Percentiles rank a stretch among this genome's conserved stretches.
Conservation (phyloP, 73 alveolate genomes). For the Paramecium sonneborni region DNA sequence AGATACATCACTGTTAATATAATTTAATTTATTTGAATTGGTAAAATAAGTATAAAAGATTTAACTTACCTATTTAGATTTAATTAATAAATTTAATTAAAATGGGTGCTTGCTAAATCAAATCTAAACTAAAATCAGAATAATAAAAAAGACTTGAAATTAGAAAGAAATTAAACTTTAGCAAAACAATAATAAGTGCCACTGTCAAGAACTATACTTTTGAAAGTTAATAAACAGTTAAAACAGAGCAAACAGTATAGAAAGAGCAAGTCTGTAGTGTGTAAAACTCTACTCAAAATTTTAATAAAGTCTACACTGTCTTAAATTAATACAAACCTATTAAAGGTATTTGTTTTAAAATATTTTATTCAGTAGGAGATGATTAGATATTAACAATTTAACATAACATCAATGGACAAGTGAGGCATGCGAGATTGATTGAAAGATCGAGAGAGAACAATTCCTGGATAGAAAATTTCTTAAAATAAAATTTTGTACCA, state of each 20-base stretch:
- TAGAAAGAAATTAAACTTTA: background rate
- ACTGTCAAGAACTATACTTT: background rate
- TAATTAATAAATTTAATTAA: too few species aligned
- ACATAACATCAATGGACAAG: background rate
- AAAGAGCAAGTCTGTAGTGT: background rate
- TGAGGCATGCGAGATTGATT: constrained; percentile 12
- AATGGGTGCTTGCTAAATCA: too few species aligned
- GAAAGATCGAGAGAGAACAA: background rate
- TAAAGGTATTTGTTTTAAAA: background rate
- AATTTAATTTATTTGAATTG: too few species aligned
- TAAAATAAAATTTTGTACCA: constrained; percentile 11
- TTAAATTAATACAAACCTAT: background rate
- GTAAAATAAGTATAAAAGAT: too few species aligned
- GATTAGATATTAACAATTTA: background rate
- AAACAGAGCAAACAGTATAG: background rate
- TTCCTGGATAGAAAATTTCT: background rate
- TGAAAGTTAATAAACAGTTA: background rate
- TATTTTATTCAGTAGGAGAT: background rate
- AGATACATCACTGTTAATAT: too few species aligned
- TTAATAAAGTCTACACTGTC: background rate
- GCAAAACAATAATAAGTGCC: background rate
- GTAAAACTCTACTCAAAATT: background rate
- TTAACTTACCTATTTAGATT: too few species aligned
- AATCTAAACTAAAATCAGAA: too few species aligned
- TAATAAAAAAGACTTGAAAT: background rate